phyloP scores from a whole-genome alignment of 768 basidiomycete species.

The Lentinus brumalis region DNA sequence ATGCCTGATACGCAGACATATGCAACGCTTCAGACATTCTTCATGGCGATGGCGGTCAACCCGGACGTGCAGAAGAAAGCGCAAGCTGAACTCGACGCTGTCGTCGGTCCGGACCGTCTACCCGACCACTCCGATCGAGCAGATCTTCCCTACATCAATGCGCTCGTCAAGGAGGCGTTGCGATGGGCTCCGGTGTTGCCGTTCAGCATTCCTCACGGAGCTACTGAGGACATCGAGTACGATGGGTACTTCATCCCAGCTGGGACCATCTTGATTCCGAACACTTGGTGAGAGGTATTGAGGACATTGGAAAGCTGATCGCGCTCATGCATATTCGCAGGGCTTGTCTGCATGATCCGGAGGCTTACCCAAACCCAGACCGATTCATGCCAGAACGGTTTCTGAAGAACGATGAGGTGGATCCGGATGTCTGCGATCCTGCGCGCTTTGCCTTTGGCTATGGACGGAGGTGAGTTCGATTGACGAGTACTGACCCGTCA shows the following conservation, averaged over 20 bases:
- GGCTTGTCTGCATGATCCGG: not conserved
- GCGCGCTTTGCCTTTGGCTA: not conserved
- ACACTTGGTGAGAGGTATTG: constrained; percentile 10
- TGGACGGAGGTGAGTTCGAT: not conserved
- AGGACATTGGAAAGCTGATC: not conserved
- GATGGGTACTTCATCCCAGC: constrained; percentile 40
- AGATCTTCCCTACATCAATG: constrained; percentile 16
- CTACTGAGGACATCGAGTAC: constrained; percentile 41
- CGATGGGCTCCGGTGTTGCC: constrained; percentile 16
- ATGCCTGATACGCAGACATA: not conserved
- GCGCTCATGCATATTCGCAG: not conserved
- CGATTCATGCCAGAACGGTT: constrained; percentile 2
- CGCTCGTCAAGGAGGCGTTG: constrained; percentile 18
- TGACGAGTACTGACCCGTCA: too few relatives aligned
- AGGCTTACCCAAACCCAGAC: constrained; percentile 1
- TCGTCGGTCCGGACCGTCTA: constrained; percentile 13
- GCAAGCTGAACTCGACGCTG: constrained; percentile 18
- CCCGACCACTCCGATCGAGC: constrained; percentile 13
- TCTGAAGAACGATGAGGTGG: not conserved
- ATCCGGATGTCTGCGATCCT: not conserved
- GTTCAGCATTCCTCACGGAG: constrained; percentile 31
- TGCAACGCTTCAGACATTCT: constrained; percentile 12
- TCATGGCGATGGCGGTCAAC: constrained; percentile 14
- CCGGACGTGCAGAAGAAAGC: constrained; percentile 17
- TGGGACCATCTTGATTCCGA: constrained; percentile 21